Base-by-base conservation (phyloP, 169 alveolate species). In the Plasmodium coatneyi region DNA sequence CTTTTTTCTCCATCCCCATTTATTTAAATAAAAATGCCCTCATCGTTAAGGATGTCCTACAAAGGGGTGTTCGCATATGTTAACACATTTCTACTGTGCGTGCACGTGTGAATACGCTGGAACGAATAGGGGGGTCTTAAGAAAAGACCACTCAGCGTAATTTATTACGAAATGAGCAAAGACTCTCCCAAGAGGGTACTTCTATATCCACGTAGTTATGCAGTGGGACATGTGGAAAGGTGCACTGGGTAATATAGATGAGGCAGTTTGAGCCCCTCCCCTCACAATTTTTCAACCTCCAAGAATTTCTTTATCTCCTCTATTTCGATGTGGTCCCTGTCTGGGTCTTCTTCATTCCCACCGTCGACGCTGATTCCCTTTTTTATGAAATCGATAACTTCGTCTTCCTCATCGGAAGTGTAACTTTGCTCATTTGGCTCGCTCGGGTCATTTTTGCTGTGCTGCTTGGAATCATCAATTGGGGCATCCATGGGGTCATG, bases 371-470 rank as follows among this genome's bases (percentile, higher is more conserved):
- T 22, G 14, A 16, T 46, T 34, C 80, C 82, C 5, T n/a, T 89
- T 89, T 89, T 80, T 56, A 89, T 79, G 71, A 89, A 89, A 60
- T 89, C 84, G 22, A 52, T 49, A 56, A 89, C 71, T 89, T 89
- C 94, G 49, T 56, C 74, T 2, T 89, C 94, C 46, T 89, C 94
- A 49, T 89, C 94, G 3, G 94, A 89, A 60, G 52, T 78, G 43
- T 79, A 12, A 76, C 43, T 76, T 86, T 5, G 36, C 7, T 66
- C 34, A 22, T 66, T 66, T 66, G n/a, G 34, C 60, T 84, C 84
- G 49, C 2, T 76, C 10, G 46, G 66, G 3, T 22, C 30, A n/a
- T n/a, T 41, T 19, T 70, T 36, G n/a, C 25, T 16, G 14, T 22
- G 52, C 49, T 41, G 49, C 25, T 10, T 19, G 25, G 34, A 49